Evolutionary conservation across 2,329 filamentous ascomycete genomes (phyloP).

Genomic region (Epichloe baconii): DNA sequence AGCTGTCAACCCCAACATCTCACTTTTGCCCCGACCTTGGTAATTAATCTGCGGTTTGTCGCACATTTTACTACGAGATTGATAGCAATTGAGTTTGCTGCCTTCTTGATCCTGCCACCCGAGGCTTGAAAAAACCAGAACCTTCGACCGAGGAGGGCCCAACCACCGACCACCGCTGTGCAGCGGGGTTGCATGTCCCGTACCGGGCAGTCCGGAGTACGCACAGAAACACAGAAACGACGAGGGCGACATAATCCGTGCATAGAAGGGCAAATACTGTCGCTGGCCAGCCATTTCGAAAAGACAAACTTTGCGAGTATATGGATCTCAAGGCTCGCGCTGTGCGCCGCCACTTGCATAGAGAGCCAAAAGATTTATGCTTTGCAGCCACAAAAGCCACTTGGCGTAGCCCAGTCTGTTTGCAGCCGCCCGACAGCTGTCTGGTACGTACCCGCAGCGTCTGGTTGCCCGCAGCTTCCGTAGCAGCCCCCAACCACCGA

Average conservation of each 20-base stretch:
- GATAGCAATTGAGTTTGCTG: not conserved
- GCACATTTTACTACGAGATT: not conserved
- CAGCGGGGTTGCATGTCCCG: not conserved
- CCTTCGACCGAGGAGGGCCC: not conserved
- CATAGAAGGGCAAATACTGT: not conserved
- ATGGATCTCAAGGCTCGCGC: not conserved
- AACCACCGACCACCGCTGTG: conserved; percentile 1
- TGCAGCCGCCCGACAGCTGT: not conserved
- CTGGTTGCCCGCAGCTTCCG: not conserved
- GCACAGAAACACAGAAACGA: no score
- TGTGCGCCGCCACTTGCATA: not conserved
- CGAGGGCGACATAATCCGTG: not conserved
- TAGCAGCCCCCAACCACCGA: not conserved
- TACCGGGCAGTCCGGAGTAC: no score
- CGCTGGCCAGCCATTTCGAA: conserved; percentile 2
- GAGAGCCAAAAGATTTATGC: not conserved
- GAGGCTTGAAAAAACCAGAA: not conserved
- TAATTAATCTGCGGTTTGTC: not conserved
- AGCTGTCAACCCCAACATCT: not conserved
- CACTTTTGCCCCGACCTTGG: not conserved
- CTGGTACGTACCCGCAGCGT: not conserved
- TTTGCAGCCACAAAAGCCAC: not conserved
- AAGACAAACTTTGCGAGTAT: not conserved
- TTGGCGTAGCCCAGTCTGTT: not conserved
- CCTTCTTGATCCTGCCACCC: not conserved